Conservation (phyloP, 75 land plant genomes). For the Picea sitchensis region DNA sequence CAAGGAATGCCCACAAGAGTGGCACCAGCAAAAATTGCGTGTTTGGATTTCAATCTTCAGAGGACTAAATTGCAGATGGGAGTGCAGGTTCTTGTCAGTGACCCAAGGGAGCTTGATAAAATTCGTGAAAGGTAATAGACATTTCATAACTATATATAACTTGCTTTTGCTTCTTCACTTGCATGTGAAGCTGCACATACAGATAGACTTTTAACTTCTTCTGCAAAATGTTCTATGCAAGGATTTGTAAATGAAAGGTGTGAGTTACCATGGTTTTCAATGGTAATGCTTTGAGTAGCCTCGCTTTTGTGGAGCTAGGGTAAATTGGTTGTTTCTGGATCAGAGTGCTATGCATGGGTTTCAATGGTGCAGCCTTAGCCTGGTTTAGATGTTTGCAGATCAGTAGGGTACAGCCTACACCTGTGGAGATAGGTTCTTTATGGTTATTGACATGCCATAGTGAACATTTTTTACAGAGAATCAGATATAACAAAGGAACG, state of each 20-base stretch:
- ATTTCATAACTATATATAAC: not conserved
- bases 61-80: slow-evolving; percentile 98
- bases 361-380: not conserved
- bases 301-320: not conserved
- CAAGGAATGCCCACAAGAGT: slow-evolving; percentile 96
- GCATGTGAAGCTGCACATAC: not conserved
- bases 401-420: not conserved
- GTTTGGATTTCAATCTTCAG: slow-evolving; percentile 93
- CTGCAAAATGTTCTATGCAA: no score
- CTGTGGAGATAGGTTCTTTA: not conserved
- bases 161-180: not conserved
- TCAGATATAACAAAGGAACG: slow-evolving; percentile 96
- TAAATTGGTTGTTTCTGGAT: not conserved
- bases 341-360: not conserved
- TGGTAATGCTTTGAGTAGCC: not conserved
- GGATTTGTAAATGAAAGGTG: no score
- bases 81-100: slow-evolving; percentile 87
- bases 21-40: slow-evolving; percentile 93
- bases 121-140: slow-evolving; percentile 83
- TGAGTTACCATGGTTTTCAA: not conserved
- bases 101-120: slow-evolving; percentile 95
- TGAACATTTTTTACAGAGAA: slow-evolving; percentile 54
- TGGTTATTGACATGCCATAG: not conserved
- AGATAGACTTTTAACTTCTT: no score
- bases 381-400: not conserved